Evolutionary conservation across 73 alveolate species (phyloP).

Genomic region (Paramecium sexaurelia): DNA sequence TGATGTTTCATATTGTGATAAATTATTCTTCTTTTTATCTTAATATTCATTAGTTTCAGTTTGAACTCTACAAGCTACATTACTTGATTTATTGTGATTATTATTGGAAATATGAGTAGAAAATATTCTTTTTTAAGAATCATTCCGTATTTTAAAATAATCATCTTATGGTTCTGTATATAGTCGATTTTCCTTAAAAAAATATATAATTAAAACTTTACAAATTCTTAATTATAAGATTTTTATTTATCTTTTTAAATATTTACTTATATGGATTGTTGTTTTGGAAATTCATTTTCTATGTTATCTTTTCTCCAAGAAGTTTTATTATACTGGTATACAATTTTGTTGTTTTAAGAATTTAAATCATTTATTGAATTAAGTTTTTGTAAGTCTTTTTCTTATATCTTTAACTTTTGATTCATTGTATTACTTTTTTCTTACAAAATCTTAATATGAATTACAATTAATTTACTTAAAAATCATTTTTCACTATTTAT

Average conservation of each 20-base stretch:
- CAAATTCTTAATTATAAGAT: not conserved
- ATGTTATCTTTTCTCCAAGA: not conserved
- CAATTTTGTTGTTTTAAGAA: not conserved
- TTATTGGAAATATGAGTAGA: not conserved
- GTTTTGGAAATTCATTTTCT: not conserved
- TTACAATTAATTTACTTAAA: not conserved
- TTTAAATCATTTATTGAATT: not conserved
- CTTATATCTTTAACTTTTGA: not conserved
- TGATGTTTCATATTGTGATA: slow-evolving; percentile 21
- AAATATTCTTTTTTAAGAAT: not conserved
- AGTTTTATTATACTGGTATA: not conserved
- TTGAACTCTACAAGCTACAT: not conserved
- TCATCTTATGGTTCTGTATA: slow-evolving; percentile 33
- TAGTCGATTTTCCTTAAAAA: not conserved
- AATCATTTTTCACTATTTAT: not conserved
- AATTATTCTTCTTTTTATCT: not conserved
- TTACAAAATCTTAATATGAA: not conserved
- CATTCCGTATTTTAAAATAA: not conserved
- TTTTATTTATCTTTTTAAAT: not conserved
- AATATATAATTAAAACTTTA: not conserved
- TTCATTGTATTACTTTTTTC: not conserved
- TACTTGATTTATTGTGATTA: not conserved
- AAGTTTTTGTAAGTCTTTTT: not conserved
- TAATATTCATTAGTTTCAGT: slow-evolving; percentile 1
- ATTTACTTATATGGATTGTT: not conserved